These are phyloP conservation scores for Fagopyrum tataricum DNA, from an alignment of 148 eudicot species.

Conservation along the genomic window DNA sequence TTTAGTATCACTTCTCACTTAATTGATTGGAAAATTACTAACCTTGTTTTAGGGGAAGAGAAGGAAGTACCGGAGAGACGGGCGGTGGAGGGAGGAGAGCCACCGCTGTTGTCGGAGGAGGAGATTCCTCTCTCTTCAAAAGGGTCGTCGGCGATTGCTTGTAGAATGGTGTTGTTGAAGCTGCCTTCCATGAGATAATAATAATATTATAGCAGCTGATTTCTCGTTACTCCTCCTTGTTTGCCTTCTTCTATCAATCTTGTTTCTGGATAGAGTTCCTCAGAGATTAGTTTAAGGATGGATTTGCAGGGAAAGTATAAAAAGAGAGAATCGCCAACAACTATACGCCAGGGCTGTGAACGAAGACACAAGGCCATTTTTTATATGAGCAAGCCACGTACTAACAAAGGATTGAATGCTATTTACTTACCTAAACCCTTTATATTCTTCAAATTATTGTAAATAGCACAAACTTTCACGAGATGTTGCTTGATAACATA, in stretches of 20 bases:
- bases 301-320: too few species aligned
- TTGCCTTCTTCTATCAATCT: neutral
- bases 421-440: too few species aligned
- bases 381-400: too few species aligned
- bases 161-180: neutral
- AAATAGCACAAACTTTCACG: too few species aligned
- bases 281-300: too few species aligned
- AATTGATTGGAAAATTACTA: too few species aligned
- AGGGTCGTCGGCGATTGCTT: neutral
- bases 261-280: neutral
- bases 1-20: neutral
- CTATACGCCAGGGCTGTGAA: too few species aligned
- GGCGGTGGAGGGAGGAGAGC: slow-evolving; percentile 5
- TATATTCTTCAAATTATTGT: too few species aligned
- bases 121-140: slow-evolving; percentile 3
- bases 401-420: too few species aligned
- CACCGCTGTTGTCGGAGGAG: slow-evolving; percentile 10
- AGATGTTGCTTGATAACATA: too few species aligned
- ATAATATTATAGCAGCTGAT: neutral
- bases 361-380: too few species aligned
- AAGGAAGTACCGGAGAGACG: neutral
- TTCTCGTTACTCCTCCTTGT: neutral
- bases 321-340: too few species aligned
- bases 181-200: neutral
- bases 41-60: slow-evolving; percentile 10